Conservation (phyloP, 176 grass and related monocot species). For the Aegilops umbellulata region DNA sequence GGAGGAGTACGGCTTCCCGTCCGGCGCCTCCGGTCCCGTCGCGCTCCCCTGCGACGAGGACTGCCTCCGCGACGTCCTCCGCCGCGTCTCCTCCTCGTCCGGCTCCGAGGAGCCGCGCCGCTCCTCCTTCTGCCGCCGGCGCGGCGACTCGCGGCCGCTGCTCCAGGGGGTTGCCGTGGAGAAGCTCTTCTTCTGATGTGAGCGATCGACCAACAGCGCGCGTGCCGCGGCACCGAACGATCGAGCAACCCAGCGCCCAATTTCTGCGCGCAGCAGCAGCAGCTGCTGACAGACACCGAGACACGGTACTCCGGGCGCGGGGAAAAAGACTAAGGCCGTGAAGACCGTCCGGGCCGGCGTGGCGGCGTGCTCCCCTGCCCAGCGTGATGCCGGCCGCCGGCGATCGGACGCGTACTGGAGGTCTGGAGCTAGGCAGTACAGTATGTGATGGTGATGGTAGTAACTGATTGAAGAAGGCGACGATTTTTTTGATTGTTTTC, state of each 20-base stretch:
- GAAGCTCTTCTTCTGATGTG: neutral
- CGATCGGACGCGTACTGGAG: too few relatives aligned
- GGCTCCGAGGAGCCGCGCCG: neutral
- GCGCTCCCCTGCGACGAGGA: slow-evolving; percentile 40
- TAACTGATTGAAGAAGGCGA: too few relatives aligned
- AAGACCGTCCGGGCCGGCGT: neutral
- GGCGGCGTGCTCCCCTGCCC: neutral
- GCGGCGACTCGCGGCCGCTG: neutral
- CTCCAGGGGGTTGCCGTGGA: neutral
- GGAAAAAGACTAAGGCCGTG: neutral
- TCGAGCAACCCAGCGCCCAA: neutral
- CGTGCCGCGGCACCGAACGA: neutral
- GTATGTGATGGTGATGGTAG: too few relatives aligned
- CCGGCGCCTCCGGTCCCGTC: slow-evolving; percentile 20
- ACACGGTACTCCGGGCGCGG: too few relatives aligned
- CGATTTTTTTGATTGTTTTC: too few relatives aligned
- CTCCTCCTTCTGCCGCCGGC: too few relatives aligned
- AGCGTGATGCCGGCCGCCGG: neutral
- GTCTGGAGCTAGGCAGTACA: too few relatives aligned
- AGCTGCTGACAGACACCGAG: too few relatives aligned
- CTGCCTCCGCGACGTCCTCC: slow-evolving; percentile 41
- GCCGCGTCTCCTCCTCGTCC: neutral
- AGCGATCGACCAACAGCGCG: neutral
- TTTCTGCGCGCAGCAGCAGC: too few relatives aligned
- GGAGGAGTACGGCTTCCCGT: slow-evolving; percentile 46